Evolutionary conservation across 495 filamentous ascomycete genomes (phyloP).

Genomic region (Oleoguttula mirabilis): DNA sequence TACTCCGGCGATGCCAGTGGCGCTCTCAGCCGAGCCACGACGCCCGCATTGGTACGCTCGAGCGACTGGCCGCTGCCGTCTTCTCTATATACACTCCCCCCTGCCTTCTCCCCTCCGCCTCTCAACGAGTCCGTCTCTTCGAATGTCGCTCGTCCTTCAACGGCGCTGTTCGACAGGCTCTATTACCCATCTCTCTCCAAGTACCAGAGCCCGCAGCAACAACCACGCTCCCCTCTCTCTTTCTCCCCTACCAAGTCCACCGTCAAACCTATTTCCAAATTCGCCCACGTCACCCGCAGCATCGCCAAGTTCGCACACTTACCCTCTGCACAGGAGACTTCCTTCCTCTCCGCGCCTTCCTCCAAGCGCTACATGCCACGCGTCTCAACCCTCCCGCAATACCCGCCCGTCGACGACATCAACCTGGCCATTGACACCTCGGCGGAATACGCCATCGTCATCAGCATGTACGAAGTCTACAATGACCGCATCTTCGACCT

Average conservation of each 20-base stretch:
- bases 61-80: slow-evolving; percentile 3
- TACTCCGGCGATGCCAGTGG: slow-evolving; percentile 46
- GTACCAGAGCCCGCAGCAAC: neutral
- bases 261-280: slow-evolving; percentile 2
- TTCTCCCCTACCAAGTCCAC: slow-evolving; percentile 9
- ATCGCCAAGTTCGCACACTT: slow-evolving; percentile 28
- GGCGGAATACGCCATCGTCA: slow-evolving; percentile 74
- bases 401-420: slow-evolving; percentile 63
- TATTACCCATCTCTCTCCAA: slow-evolving; percentile 18
- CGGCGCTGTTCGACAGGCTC: slow-evolving; percentile 12
- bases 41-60: slow-evolving; percentile 72
- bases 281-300: slow-evolving; percentile 23
- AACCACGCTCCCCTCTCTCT: slow-evolving; percentile 4
- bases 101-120: slow-evolving; percentile 7
- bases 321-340: slow-evolving; percentile 37
- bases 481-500: slow-evolving; percentile 97
- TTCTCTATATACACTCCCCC: slow-evolving; percentile 3
- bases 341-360: slow-evolving; percentile 22
- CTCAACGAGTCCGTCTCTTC: neutral
- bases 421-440: slow-evolving; percentile 50
- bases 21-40: slow-evolving; percentile 28
- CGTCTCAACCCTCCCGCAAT: slow-evolving; percentile 52
- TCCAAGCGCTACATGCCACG: slow-evolving; percentile 29
- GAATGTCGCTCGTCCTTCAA: neutral
- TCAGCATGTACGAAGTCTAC: slow-evolving; percentile 99